These are phyloP conservation scores for Massarina eburnea DNA, from an alignment of 2,329 filamentous ascomycete genomes.

Conservation along the genomic window DNA sequence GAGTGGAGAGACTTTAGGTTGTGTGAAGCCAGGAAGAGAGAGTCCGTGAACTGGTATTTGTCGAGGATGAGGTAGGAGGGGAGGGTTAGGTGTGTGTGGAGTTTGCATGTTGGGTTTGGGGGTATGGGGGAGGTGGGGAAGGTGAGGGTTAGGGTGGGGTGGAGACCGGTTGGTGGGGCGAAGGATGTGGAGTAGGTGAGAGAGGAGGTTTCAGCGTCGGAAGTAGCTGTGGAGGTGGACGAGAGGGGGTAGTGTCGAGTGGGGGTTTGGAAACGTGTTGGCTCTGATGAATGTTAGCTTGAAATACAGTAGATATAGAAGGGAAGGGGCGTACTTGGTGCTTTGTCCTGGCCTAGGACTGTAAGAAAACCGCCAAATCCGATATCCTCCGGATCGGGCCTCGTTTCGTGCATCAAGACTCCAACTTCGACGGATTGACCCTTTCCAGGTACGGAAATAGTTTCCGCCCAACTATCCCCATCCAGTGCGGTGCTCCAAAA, in stretches of 20 bases:
- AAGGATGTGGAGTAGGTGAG: conserved; percentile 70
- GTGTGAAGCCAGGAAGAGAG: conserved; percentile 77
- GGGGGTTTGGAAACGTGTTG: conserved; percentile 81
- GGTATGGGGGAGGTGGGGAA: conserved; percentile 55
- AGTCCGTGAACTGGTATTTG: conserved; percentile 78
- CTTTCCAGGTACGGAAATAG: conserved; percentile 32
- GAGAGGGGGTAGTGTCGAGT: conserved; percentile 72
- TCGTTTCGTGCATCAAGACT: conserved; percentile 67
- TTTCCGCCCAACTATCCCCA: conserved; percentile 50
- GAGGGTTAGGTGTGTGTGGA: conserved; percentile 81
- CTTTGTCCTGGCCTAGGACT: conserved; percentile 73
- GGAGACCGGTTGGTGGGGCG: conserved; percentile 73
- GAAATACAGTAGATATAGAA: background rate
- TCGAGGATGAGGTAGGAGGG: conserved; percentile 83
- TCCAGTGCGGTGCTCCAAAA: conserved; percentile 55
- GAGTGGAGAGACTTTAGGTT: conserved; percentile 70
- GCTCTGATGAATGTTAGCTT: conserved; percentile 49
- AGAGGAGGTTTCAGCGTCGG: conserved; percentile 19
- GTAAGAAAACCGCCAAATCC: conserved; percentile 77
- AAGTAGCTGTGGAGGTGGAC: too few species aligned
- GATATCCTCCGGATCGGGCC: conserved; percentile 71
- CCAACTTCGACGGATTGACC: conserved; percentile 75
- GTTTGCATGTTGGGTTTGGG: conserved; percentile 58
- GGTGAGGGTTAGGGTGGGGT: conserved; percentile 77
- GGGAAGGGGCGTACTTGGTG: conserved; percentile 55